Evolutionary conservation across 208 protist genomes (phyloP), one percentile per base, ranked within the genome.

Genomic region (Crithidia mellificae): DNA sequence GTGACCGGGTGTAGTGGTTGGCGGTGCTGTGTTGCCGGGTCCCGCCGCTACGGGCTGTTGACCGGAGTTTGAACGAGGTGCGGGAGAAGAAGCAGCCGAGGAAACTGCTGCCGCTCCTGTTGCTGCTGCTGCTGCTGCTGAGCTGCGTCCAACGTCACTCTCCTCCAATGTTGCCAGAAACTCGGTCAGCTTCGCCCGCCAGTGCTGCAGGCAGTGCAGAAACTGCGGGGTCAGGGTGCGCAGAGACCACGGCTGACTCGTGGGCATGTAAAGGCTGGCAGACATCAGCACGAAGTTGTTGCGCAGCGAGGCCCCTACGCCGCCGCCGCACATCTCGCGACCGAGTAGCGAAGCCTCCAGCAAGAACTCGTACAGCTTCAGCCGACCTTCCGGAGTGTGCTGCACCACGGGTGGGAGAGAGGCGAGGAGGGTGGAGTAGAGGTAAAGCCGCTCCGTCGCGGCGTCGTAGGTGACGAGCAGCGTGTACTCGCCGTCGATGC

Each of bases 281-380:
- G 83, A 90, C 59, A 95, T 68, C 36, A 94, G 66, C 49, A 91
- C 74, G 65, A 88, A 90, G 62, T 88, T 81, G 50, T 90, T 75
- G 39, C 88, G 80, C 27, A 91, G 9, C 12, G 88, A 91, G 5
- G 82, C 77, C 9, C 85, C 80, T 34, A 91, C 75, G 50, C 85
- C 85, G 38, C 88, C 88, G 43, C 85, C 85, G 63, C 77, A 80
- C 81, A 87, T 88, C 20, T 90, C 81, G 12, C 88, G 72, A 6
- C 88, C 88, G 0, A 91, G 76, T 41, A 91, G 61, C 1, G 81
- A 70, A n/a, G 76, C 83, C 59, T 94, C 88, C 17, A 94, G 73
- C 0, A 94, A 75, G 52, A 84, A 82, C 61, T 91, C 83, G 63
- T 90, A 94, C 14, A 94, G 57, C 25, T 62, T 47, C 44, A 91